Evolutionary conservation across 176 grass and related monocot species (phyloP), one percentile per base, ranked within the genome.

Genomic region (Cenchrus americanus): DNA sequence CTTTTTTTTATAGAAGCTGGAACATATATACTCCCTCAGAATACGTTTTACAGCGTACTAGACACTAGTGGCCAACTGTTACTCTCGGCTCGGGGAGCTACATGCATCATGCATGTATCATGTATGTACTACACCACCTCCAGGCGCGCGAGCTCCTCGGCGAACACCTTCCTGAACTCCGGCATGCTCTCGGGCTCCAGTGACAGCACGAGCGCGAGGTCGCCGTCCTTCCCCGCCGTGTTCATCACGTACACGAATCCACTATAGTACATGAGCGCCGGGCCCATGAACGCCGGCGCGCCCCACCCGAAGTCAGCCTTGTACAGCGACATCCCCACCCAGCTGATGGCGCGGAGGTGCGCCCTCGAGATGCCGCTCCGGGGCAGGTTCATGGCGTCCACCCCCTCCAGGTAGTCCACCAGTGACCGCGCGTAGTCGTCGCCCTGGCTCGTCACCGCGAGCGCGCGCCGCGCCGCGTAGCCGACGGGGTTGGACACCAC

Each of bases 201-300:
- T 18, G 34, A 81, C 74, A 93, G 46, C 57, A 80, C 78, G 30
- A 89, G 15, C 23, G 84, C 78, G 24, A 93, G 42, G 0, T 55
- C 78, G 1, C 81, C 87, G 7, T 95, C 87, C 46, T 90, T 85
- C n/a, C 47, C 76, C 10, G 84, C 27, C 37, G 54, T 80, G 77
- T 95, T 79, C 90, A 92, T 92, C 49, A 95, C 84, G 72, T 84
- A 90, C 15, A 92, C 74, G 30, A 90, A 90, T 0, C 93, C 90
- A 10, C 73, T 62, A 54, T 90, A 95, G 54, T 95, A 92, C 69
- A 89, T 86, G 65, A 86, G 41, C 14, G 86, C 82, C 8, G 86
- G 88, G 17, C 57, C 84, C 79, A 86, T 87, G 80, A 92, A 92
- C 65, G 37, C 76, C 19, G 87, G 87, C 72, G 81, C 47, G 7